Evolutionary conservation across 1,284 basidiomycete genomes (phyloP), one percentile per base, ranked within the genome.

Genomic region (Austroboletus olivaceoglutinosus): DNA sequence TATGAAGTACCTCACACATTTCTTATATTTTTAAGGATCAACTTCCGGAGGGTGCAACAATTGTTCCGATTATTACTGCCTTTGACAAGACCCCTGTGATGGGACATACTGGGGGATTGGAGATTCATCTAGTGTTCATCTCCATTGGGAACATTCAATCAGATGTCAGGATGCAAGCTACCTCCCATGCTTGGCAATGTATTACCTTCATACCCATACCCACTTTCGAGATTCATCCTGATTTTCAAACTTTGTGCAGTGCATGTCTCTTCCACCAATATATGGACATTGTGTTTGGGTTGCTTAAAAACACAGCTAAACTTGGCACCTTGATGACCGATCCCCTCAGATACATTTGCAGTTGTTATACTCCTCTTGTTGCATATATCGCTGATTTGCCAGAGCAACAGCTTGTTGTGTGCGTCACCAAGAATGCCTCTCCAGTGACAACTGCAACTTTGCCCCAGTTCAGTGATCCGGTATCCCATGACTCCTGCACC

Each of bases 21-120:
- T 8, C 2, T 8, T 4, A 3, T n/a, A 16, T n/a, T 16, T 19
- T 4, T 7, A 18, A 49, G 42, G 34, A 45, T 6, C 30, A 52
- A 2, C 53, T 58, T 2, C 51, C 54, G 3, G 9, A 8, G 0
- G 57, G 54, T 1, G 37, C 54, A 0, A 43, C 34, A 0, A 57
- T 59, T 1, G 5, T 59, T 0, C 49, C 37, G 0, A 52, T 59
- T 15, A 45, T 59, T 1, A 2, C 33, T n/a, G 33, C 48, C 0
- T 59, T 55, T 0, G 43, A 59, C 12, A 59, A 59, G 18, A 60
- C 36, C 0, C 30, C 46, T 0, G 22, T 59, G 1, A 57, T 43
- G 4, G 19, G 22, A 1, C 44, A 47, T 9, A 45, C 46, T 2
- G 48, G 57, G 1, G 15, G 10, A 1, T 13, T 52, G 0, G 46